phyloP scores from a whole-genome alignment of 2,329 filamentous ascomycete genomes.

The Neopestalotiopsis rosae region DNA sequence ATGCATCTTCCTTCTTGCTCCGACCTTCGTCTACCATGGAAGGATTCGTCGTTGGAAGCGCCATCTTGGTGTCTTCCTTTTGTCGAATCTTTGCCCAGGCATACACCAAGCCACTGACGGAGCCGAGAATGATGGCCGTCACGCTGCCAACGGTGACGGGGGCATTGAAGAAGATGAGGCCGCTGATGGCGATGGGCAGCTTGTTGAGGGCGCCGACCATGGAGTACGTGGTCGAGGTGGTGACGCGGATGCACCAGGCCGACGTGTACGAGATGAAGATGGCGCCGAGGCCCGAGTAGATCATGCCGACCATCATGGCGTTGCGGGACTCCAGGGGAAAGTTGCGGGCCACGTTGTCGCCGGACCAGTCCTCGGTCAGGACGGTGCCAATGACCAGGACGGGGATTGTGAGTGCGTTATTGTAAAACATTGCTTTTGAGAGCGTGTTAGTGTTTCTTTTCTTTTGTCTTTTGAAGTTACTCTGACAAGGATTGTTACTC shows the following conservation, averaged over 20 bases:
- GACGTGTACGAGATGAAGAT: constrained; percentile 99
- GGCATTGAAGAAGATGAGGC: constrained; percentile 92
- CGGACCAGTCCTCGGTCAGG: constrained; percentile 89
- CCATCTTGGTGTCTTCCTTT: constrained; percentile 67
- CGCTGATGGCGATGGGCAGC: constrained; percentile 90
- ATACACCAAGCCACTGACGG: constrained; percentile 91
- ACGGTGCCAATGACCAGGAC: constrained; percentile 84
- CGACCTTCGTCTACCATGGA: constrained; percentile 67
- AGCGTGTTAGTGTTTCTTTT: not conserved
- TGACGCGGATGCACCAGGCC: constrained; percentile 97
- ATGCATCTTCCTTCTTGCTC: constrained; percentile 13
- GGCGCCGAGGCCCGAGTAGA: constrained; percentile 89
- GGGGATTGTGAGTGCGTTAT: constrained; percentile 96
- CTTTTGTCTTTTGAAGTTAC: not conserved
- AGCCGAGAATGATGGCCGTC: constrained; percentile 88
- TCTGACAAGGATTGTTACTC: constrained; percentile 47
- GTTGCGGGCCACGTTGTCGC: constrained; percentile 80
- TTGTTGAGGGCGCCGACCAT: constrained; percentile 99
- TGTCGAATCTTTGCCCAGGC: constrained; percentile 85
- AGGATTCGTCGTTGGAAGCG: constrained; percentile 70
- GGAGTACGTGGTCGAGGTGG: constrained; percentile 97
- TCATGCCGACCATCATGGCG: constrained; percentile 82
- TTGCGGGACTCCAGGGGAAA: constrained; percentile 83
- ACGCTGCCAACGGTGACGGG: constrained; percentile 92
- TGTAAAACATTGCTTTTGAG: constrained; percentile 90